Conservation (phyloP, 1,284 basidiomycete species). For the Malassezia psittaci region DNA sequence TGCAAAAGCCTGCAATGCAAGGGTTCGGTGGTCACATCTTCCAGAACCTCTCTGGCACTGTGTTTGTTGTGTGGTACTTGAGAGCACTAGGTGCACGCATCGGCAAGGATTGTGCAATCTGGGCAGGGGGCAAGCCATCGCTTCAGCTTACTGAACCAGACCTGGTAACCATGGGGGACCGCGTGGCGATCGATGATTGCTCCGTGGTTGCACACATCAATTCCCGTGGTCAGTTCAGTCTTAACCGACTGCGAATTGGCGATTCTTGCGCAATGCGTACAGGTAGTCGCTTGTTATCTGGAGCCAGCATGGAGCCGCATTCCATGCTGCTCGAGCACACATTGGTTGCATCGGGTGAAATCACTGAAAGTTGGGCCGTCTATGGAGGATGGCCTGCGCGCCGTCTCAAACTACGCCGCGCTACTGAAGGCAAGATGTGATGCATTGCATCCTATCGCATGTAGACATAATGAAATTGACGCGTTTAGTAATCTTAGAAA, state of each 20-base stretch:
- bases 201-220: constrained; percentile 48
- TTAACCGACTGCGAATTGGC: constrained; percentile 46
- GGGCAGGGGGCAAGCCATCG: constrained; percentile 46
- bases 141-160: constrained; percentile 47
- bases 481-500: no score
- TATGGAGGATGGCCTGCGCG: constrained; percentile 47
- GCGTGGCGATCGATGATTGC: constrained; percentile 43
- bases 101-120: constrained; percentile 42
- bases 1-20: constrained; percentile 38
- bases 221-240: constrained; percentile 43
- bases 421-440: neutral
- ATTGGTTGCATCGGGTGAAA: constrained; percentile 45
- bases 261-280: constrained; percentile 44
- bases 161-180: constrained; percentile 44
- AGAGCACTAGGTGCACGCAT: constrained; percentile 42
- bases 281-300: constrained; percentile 42
- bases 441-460: no score
- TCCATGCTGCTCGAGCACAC: constrained; percentile 48
- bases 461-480: no score
- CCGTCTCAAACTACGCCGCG: constrained; percentile 28
- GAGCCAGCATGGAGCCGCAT: constrained; percentile 43
- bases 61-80: constrained; percentile 43
- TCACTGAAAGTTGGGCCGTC: constrained; percentile 43
- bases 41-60: constrained; percentile 38
- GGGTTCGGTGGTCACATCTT: constrained; percentile 45